Evolutionary conservation across 1,284 basidiomycete genomes (phyloP), one percentile per base, ranked within the genome.

Genomic region (Pseudozyma thailandica): DNA sequence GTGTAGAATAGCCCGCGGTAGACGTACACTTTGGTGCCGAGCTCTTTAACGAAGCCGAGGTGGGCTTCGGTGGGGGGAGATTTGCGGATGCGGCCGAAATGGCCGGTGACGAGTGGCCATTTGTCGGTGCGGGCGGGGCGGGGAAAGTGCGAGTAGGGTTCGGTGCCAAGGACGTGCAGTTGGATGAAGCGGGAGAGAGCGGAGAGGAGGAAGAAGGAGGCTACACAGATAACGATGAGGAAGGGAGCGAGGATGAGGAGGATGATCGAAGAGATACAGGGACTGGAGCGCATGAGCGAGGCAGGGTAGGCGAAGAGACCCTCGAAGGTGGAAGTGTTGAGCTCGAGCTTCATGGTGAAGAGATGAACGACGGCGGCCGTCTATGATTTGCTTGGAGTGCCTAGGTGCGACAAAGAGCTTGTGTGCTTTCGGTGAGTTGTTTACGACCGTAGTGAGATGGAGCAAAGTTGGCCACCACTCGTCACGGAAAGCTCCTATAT

Each of bases 1-100:
- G 64, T 51, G 51, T 73, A 73, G 46, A 82, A 78, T 27, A 79
- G 54, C 33, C 72, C 74, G n/a, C 77, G 72, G 51, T 81, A 81
- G 39, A 75, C 63, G 42, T 66, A 79, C 4, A 81, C 73, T 4
- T 27, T 26, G 3, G 71, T 60, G 0, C 39, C 45, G 20, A 74
- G 46, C n/a, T 72, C 53, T 15, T 50, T 45, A 12, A 37, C 30
- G 39, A 66, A 78, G 1, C 23, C 5, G 15, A 76, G 53, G 41
- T 76, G 75, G 10, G 50, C 62, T 48, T 71, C 58, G 33, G 49
- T 39, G 33, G 75, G 64, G 6, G 61, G 66, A 15, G 35, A 41
- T 25, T 53, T 39, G 8, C 74, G 57, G 31, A 74, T 57, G 35
- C 50, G 33, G 25, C 66, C 59, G n/a, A 76, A 35, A 21, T 71